These are phyloP conservation scores for Myochromella boudieri DNA, from an alignment of 768 basidiomycete species.

Conservation along the genomic window DNA sequence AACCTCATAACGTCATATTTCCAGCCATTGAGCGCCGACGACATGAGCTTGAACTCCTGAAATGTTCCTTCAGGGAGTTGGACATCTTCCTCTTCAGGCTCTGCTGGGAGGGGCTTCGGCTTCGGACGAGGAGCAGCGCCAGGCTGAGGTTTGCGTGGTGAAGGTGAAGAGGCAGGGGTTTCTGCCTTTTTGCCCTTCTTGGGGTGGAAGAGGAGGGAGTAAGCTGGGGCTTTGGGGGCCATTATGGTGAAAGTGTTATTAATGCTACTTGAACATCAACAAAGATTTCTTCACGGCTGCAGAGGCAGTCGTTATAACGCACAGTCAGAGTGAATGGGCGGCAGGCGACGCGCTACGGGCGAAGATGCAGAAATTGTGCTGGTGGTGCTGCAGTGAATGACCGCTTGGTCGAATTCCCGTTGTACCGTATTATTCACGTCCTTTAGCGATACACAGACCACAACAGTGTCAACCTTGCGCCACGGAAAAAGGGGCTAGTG, in stretches of 20 bases:
- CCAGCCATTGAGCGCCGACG: constrained; percentile 81
- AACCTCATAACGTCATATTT: constrained; percentile 95
- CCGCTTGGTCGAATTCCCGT: not conserved
- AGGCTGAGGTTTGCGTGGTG: constrained; percentile 36
- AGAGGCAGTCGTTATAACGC: constrained; percentile 15
- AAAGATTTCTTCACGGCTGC: constrained; percentile 10
- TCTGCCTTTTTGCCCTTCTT: constrained; percentile 53
- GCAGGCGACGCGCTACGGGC: not conserved
- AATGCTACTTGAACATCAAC: constrained; percentile 14
- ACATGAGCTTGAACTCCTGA: constrained; percentile 78
- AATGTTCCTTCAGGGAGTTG: constrained; percentile 67
- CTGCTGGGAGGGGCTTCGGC: constrained; percentile 24
- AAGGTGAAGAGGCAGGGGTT: constrained; percentile 22
- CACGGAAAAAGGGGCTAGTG: not conserved
- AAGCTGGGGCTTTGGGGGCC: constrained; percentile 42
- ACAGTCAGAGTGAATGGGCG: constrained; percentile 7
- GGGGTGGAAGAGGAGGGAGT: constrained; percentile 65
- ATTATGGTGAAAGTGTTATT: constrained; percentile 23
- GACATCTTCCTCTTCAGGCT: constrained; percentile 49
- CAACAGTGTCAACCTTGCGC: not conserved
- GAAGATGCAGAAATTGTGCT: not conserved
- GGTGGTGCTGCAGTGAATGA: not conserved
- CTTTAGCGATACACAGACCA: constrained; percentile 1
- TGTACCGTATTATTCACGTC: not conserved
- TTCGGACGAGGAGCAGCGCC: constrained; percentile 39